Evolutionary conservation across 495 filamentous ascomycete genomes (phyloP).

Genomic region (Penicillium salamii): DNA sequence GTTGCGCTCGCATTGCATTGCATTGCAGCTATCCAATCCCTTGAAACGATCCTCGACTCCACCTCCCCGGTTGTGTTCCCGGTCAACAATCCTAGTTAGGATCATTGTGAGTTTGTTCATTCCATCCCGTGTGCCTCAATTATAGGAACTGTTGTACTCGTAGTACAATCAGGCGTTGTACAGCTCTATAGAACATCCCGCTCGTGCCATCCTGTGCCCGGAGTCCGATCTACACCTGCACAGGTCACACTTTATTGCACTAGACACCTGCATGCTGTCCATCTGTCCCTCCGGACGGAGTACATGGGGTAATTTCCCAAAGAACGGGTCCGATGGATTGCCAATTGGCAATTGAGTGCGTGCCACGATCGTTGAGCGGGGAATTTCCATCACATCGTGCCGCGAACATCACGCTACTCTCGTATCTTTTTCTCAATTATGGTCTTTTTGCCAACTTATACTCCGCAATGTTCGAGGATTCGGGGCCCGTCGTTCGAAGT

Average conservation of each 20-base stretch:
- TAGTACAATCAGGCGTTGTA: too few species aligned
- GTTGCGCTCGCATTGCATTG: slow-evolving; percentile 1
- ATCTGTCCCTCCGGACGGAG: slow-evolving; percentile 4
- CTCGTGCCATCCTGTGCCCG: slow-evolving; percentile 6
- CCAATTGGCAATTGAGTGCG: slow-evolving; percentile 4
- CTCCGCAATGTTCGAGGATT: not conserved
- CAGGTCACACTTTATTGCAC: slow-evolving; percentile 33
- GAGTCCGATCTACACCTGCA: slow-evolving; percentile 18
- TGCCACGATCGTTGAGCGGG: slow-evolving; percentile 2
- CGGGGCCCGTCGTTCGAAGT: not conserved
- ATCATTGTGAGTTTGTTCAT: not conserved
- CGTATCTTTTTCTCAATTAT: not conserved
- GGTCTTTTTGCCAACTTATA: not conserved
- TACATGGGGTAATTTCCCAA: slow-evolving; percentile 1
- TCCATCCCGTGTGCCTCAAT: not conserved
- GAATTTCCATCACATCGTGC: not conserved
- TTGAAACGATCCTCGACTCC: slow-evolving; percentile 6
- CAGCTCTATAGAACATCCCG: slow-evolving; percentile 11
- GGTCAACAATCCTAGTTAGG: slow-evolving; percentile 14
- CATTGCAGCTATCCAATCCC: slow-evolving; percentile 6
- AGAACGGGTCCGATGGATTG: slow-evolving; percentile 3
- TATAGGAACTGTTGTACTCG: not conserved
- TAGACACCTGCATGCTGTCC: not conserved
- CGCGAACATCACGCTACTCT: slow-evolving; percentile 3
- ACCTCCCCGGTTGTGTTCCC: slow-evolving; percentile 28